Evolutionary conservation across 352 stramenopile genomes (phyloP).

Genomic region (Poterioochromonas sp.): DNA sequence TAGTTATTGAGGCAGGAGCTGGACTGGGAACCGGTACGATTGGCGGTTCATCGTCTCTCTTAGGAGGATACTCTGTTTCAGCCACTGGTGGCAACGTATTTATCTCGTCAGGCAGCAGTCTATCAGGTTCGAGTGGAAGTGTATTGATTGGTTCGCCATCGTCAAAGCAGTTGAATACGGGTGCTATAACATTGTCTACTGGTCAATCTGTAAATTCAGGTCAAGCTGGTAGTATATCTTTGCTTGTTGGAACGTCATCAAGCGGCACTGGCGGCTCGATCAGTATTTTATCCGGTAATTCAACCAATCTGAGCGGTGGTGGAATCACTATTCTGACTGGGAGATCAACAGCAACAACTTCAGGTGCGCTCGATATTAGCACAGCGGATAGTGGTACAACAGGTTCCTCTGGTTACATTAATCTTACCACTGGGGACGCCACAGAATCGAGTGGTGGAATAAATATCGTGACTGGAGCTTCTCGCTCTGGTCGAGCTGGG

Average conservation of each 20-base stretch:
- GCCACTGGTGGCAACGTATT: not conserved
- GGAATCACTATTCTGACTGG: slow-evolving; percentile 6
- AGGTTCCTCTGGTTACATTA: slow-evolving; percentile 41
- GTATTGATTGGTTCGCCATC: not conserved
- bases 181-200: not conserved
- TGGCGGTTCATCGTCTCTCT: not conserved
- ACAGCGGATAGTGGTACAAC: slow-evolving; percentile 37
- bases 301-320: slow-evolving; percentile 23
- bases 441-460: slow-evolving; percentile 41
- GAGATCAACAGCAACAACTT: not conserved
- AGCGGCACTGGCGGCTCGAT: slow-evolving; percentile 35
- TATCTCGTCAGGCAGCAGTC: not conserved
- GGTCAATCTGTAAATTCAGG: not conserved
- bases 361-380: slow-evolving; percentile 36
- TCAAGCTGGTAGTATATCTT: slow-evolving; percentile 52
- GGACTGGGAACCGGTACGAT: not conserved
- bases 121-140: not conserved
- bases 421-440: slow-evolving; percentile 38
- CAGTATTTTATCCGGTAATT: slow-evolving; percentile 16
- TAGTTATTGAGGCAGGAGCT: not conserved
- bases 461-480: slow-evolving; percentile 45
- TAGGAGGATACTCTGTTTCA: not conserved
- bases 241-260: slow-evolving; percentile 48
- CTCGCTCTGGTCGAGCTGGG: slow-evolving; percentile 43
- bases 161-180: not conserved